Evolutionary conservation across 306 rosid species (phyloP).

Genomic region (Quillaja saponaria): DNA sequence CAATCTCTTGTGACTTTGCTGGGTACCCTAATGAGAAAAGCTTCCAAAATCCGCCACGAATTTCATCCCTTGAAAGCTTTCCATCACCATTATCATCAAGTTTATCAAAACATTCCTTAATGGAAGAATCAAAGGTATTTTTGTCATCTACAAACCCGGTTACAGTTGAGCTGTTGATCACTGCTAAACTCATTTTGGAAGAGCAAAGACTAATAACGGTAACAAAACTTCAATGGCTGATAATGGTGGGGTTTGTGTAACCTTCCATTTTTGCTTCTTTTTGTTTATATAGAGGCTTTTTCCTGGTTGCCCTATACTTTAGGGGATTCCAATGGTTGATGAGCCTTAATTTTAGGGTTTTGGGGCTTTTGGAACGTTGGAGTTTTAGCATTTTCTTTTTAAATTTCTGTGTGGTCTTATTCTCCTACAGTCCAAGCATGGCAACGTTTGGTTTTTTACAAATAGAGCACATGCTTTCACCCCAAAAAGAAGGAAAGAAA

Average conservation of each 20-base stretch:
- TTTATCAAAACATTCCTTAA: conserved; percentile 37
- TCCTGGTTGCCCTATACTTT: conserved; percentile 36
- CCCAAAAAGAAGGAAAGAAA: too few relatives aligned
- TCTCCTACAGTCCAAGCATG: too few relatives aligned
- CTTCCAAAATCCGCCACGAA: conserved; percentile 34
- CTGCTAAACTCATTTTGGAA: conserved; percentile 42
- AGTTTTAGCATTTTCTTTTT: too few relatives aligned
- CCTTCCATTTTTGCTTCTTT: too few relatives aligned
- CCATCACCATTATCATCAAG: conserved; percentile 48
- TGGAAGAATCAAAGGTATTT: conserved; percentile 40
- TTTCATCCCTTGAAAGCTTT: conserved; percentile 41
- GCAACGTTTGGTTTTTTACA: too few relatives aligned
- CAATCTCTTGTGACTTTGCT: conserved; percentile 30
- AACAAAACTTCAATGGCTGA: too few relatives aligned
- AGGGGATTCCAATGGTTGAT: conserved; percentile 33
- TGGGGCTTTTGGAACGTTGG: background rate
- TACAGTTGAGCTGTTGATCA: conserved; percentile 44
- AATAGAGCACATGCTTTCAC: too few relatives aligned
- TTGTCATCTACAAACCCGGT: conserved; percentile 40
- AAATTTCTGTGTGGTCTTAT: too few relatives aligned
- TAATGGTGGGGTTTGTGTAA: background rate
- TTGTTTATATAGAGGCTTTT: conserved; percentile 11
- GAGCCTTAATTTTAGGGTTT: conserved; percentile 34
- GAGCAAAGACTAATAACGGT: too few relatives aligned
- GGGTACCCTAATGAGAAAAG: conserved; percentile 44